These are phyloP conservation scores for Chaetomium sp. DNA, from an alignment of 2,329 filamentous ascomycete genomes.

Conservation along the genomic window DNA sequence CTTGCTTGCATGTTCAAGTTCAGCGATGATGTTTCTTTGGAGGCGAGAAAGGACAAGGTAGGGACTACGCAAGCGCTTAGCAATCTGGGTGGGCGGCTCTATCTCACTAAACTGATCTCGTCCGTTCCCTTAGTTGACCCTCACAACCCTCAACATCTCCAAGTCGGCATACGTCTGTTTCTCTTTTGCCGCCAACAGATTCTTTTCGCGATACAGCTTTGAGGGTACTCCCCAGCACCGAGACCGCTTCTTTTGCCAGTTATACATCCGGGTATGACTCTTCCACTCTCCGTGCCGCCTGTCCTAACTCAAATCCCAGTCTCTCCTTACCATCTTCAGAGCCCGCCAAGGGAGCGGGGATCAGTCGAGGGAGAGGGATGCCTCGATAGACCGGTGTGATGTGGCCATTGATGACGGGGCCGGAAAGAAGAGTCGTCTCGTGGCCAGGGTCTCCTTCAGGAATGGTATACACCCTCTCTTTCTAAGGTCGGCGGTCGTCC, in stretches of 20 bases:
- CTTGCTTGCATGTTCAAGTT: slow-evolving; percentile 77
- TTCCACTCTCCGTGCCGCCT: neutral
- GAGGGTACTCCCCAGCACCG: slow-evolving; percentile 54
- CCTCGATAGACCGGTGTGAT: slow-evolving; percentile 73
- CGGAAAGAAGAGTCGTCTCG: slow-evolving; percentile 70
- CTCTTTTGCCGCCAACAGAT: slow-evolving; percentile 65
- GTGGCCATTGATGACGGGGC: slow-evolving; percentile 72
- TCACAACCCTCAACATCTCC: slow-evolving; percentile 77
- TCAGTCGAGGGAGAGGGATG: slow-evolving; percentile 63
- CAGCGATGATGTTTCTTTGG: slow-evolving; percentile 75
- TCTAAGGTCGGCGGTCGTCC: neutral
- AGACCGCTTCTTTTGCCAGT: slow-evolving; percentile 71
- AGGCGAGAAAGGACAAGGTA: slow-evolving; percentile 70
- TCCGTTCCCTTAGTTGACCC: slow-evolving; percentile 57
- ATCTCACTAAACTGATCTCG: neutral
- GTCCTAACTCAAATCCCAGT: slow-evolving; percentile 44
- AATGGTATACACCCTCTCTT: slow-evolving; percentile 56
- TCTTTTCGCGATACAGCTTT: slow-evolving; percentile 74
- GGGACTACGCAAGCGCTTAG: slow-evolving; percentile 16
- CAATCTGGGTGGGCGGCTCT: too few species aligned
- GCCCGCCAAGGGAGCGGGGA: slow-evolving; percentile 60
- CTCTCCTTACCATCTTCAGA: slow-evolving; percentile 74
- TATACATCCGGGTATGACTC: slow-evolving; percentile 65
- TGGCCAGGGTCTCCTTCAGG: slow-evolving; percentile 72
- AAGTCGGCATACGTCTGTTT: slow-evolving; percentile 79